Evolutionary conservation across 352 stramenopile species (phyloP).

Genomic region (Phytophthora pistaciae): DNA sequence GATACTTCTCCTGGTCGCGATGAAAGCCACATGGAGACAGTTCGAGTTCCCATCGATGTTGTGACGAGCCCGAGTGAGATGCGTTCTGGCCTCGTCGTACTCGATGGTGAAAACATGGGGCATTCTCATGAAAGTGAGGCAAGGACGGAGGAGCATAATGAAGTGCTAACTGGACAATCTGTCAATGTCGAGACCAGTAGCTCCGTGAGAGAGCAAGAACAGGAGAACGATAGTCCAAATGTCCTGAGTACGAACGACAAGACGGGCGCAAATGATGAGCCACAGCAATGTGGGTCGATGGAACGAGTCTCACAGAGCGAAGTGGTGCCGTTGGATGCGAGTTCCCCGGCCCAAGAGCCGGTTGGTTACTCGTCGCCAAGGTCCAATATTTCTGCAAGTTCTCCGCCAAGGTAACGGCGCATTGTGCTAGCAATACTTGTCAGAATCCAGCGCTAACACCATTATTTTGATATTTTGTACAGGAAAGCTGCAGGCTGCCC

Average conservation of each 20-base stretch:
- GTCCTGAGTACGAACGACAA: not conserved
- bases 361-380: not conserved
- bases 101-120: constrained; percentile 2
- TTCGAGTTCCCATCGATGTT: constrained; percentile 17
- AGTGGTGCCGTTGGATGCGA: constrained; percentile 11
- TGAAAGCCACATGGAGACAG: constrained; percentile 5
- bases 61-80: constrained; percentile 13
- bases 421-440: not conserved
- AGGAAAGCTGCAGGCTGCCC: constrained; percentile 13
- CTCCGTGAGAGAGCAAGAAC: constrained; percentile 4
- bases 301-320: constrained; percentile 13
- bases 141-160: not conserved
- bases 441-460: not conserved
- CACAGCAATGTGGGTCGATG: not conserved
- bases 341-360: not conserved
- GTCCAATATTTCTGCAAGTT: constrained; percentile 1
- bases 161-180: constrained; percentile 1
- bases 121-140: not conserved
- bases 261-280: not conserved
- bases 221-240: not conserved
- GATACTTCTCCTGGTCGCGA: constrained; percentile 8
- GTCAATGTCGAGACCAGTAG: not conserved
- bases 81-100: constrained; percentile 3
- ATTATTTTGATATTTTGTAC: constrained; percentile 8
- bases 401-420: constrained; percentile 28